phyloP scores from a whole-genome alignment of 2,329 filamentous ascomycete genomes.

The Cytospora leucostoma region DNA sequence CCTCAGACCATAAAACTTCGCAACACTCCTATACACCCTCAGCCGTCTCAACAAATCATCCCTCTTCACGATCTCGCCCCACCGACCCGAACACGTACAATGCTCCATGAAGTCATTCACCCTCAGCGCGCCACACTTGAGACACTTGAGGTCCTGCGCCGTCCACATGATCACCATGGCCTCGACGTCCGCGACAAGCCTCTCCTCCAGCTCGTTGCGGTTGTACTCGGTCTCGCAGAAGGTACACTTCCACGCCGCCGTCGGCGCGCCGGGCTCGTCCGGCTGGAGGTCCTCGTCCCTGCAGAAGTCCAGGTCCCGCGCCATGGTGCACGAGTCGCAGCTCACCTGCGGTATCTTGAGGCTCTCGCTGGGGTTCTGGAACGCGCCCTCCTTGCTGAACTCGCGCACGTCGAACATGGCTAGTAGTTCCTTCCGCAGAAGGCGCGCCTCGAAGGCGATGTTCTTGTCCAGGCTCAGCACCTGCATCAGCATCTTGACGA shows the following conservation, averaged over 20 bases:
- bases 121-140: constrained; percentile 68
- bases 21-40: constrained; percentile 72
- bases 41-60: constrained; percentile 67
- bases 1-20: constrained; percentile 74
- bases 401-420: constrained; percentile 91
- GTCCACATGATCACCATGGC: constrained; percentile 76
- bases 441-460: constrained; percentile 82
- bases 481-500: constrained; percentile 92
- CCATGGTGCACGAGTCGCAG: constrained; percentile 88
- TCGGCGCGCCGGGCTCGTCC: constrained; percentile 27
- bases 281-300: constrained; percentile 81
- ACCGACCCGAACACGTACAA: constrained; percentile 87
- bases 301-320: constrained; percentile 88
- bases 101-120: constrained; percentile 96
- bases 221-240: constrained; percentile 78
- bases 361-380: constrained; percentile 79
- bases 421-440: constrained; percentile 86
- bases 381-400: constrained; percentile 85
- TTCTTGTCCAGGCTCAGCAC: constrained; percentile 88
- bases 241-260: constrained; percentile 66
- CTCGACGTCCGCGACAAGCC: constrained; percentile 75
- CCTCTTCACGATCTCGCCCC: constrained; percentile 71
- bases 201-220: constrained; percentile 80
- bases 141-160: constrained; percentile 86
- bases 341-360: constrained; percentile 75